Evolutionary conservation across 768 basidiomycete species (phyloP).

Genomic region (Mycena metata): DNA sequence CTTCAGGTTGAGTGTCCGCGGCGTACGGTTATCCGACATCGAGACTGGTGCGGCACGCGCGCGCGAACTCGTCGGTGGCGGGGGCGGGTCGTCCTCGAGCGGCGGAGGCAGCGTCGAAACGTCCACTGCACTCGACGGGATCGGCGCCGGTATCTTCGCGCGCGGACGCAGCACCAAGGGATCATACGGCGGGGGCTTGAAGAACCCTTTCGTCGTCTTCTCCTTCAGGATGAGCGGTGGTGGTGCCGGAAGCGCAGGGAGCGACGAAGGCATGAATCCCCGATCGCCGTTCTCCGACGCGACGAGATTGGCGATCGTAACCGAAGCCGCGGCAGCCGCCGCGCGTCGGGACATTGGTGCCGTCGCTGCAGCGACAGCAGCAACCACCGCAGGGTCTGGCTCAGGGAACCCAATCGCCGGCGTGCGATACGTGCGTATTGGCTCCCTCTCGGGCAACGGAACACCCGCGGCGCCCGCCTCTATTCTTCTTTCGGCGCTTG

Average conservation of each 20-base stretch:
- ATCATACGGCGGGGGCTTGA: conserved; percentile 78
- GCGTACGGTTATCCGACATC: conserved; percentile 62
- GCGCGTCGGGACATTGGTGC: conserved; percentile 84
- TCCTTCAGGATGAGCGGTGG: conserved; percentile 65
- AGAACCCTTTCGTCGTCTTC: conserved; percentile 78
- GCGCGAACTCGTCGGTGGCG: conserved; percentile 44
- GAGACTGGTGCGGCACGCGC: conserved; percentile 36
- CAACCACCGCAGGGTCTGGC: conserved; percentile 77
- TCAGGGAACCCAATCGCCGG: conserved; percentile 89
- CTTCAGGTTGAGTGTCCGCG: conserved; percentile 67
- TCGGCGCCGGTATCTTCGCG: conserved; percentile 71
- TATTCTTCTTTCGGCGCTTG: conserved; percentile 87
- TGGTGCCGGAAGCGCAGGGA: conserved; percentile 51
- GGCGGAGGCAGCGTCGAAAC: conserved; percentile 69
- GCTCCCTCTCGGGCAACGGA: conserved; percentile 92
- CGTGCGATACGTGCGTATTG: conserved; percentile 91
- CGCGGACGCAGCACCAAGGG: conserved; percentile 68
- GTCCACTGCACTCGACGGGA: conserved; percentile 77
- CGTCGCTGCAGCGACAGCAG: conserved; percentile 72
- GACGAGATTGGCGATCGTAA: conserved; percentile 93
- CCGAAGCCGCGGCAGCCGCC: conserved; percentile 85
- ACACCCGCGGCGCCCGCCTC: conserved; percentile 85
- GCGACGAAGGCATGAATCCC: conserved; percentile 62
- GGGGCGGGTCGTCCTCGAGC: conserved; percentile 72
- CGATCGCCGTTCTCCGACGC: conserved; percentile 88